Evolutionary conservation across 1,284 basidiomycete species (phyloP), one percentile per base, ranked within the genome.

Genomic region (Agaricales sp.): DNA sequence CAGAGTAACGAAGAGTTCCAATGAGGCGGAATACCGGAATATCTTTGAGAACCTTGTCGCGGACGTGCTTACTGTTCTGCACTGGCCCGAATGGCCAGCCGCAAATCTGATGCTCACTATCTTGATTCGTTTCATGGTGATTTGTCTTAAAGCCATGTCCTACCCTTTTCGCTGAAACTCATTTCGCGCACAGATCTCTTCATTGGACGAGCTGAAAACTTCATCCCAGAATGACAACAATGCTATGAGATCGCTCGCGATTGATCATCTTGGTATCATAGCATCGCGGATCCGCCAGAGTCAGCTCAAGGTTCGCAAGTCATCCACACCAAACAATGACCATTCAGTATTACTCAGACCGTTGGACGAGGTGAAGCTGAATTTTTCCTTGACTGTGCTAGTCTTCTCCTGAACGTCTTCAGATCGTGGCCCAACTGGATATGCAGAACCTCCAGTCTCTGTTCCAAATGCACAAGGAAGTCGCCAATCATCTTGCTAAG

Each of bases 41-140:
- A 45, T 45, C 44, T 45, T 45, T 24, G 44, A 45, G 20, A 45
- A 24, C 18, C 22, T 45, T 11, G 18, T 26, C 23, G 20, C 82
- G 3, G 95, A 99, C 60, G 70, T 97, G 14, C 73, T 98, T n/a
- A 75, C 77, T 13, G 92, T 95, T 2, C 68, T 97, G 2, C 94
- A 89, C 61, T 87, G 89, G 75, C 93, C 95, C 0, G 95, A 99
- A 62, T 99, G 94, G 93, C 95, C 96, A 0, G 94, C 89, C 4
- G 90, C 95, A 1, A 77, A 83, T 37, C 64, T 96, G 18, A 73
- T 96, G 43, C 65, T 96, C 26, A 77, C 75, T 45, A 82, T 94
- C 38, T 75, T 84, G 4, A 85, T 82, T 55, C 86, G 82, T 62
- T 83, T 82, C 55, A 87, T 96, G 86, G 91, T 91, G 52, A n/a